Evolutionary conservation across 2,329 filamentous ascomycete genomes (phyloP), one percentile per base, ranked within the genome.

Genomic region (Biscogniauxia marginata): DNA sequence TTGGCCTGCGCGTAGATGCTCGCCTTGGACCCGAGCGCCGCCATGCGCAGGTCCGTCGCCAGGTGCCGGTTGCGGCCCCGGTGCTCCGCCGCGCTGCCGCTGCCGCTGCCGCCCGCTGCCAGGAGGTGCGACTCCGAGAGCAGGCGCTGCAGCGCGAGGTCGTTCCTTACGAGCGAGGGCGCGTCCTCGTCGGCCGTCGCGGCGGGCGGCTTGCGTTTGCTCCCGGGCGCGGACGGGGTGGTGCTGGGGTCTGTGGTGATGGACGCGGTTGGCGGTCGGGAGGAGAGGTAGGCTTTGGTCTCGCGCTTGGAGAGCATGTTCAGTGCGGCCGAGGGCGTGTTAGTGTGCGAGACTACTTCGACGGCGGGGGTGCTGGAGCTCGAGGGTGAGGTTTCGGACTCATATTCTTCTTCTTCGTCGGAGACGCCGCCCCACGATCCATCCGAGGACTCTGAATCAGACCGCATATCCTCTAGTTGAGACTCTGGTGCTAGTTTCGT

Each of bases 141-240:
- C 44, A 99, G 85, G 48, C 92, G 88, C 72, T 97, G 93, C 13
- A 99, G 85, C 43, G 91, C 93, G 53, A 96, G 85, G 72, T 98
- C 95, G 73, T 97, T 93, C 71, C 93, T 92, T 18, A 98, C 81
- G 59, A 96, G 89, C 9, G 82, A 82, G 61, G 80, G 80, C 51
- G 82, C 81, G 68, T 88, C 83, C 67, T 88, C 84, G 57, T 80
- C 74, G 61, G 71, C 74, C 34, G 65, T 68, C 53, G 65, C 65
- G 54, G 66, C 58, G 19, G 7, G 39, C 16, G 59, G 72, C 55
- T 63, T 67, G 22, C 24, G 58, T 34, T 56, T 65, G 1, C 53
- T 50, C 18, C 55, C 55, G 55, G 70, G 62, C 16, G 68, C 62
- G 22, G 71, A n/a, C 24, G 66, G 54, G 45, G 70, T 49, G 57